Conservation (phyloP, 257 asterid genomes). For the Solanum medicagineum region DNA sequence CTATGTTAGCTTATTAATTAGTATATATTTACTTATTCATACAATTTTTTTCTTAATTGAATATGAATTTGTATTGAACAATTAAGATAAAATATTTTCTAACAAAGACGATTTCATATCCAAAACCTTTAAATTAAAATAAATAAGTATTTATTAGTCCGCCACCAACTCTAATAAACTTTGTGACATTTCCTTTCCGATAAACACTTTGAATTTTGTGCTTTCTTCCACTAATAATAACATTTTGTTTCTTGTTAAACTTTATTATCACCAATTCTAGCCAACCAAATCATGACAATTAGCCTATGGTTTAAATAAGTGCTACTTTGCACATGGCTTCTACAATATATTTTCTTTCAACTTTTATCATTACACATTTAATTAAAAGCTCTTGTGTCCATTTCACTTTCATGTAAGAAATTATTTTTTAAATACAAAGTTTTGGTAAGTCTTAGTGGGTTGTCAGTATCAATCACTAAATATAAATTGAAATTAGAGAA, state of each 20-base stretch:
- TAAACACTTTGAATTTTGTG: neutral
- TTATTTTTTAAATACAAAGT: neutral
- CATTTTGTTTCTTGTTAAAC: neutral
- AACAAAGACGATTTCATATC: neutral
- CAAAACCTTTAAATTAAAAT: neutral
- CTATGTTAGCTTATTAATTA: too few relatives aligned
- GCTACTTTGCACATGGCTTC: neutral
- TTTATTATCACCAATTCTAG: neutral
- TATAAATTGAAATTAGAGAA: neutral
- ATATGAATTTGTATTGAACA: accelerated
- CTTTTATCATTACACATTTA: neutral
- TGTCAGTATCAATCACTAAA: neutral
- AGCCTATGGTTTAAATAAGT: neutral
- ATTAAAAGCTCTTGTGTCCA: neutral
- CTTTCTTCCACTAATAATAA: neutral
- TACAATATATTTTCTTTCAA: neutral
- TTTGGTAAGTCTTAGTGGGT: neutral
- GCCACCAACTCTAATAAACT: neutral
- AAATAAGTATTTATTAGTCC: neutral
- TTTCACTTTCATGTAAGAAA: neutral
- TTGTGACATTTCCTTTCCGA: neutral
- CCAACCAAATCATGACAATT: neutral
- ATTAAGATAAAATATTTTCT: neutral
- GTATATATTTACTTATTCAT: too few relatives aligned
- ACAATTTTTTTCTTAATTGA: neutral